These are phyloP conservation scores for Penicillium herquei DNA, from an alignment of 495 filamentous ascomycete species.

Conservation along the genomic window DNA sequence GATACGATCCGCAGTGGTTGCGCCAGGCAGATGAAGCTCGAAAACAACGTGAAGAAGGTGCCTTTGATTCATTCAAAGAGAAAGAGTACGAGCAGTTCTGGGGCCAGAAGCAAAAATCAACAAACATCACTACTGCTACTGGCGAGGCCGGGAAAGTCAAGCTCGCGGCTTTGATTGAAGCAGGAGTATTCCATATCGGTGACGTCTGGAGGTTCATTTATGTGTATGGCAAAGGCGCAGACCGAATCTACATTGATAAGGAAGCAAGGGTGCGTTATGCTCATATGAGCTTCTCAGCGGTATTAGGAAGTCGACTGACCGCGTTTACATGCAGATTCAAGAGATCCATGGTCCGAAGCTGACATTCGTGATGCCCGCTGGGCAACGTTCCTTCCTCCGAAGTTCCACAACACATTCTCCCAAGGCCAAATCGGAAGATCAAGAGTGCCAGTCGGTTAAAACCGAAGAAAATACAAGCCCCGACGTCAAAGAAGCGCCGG, in stretches of 20 bases:
- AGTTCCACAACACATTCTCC: not conserved
- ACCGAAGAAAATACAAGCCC: not conserved
- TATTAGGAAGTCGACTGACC: no score
- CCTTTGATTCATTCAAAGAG: constrained; percentile 68
- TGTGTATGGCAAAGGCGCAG: constrained; percentile 25
- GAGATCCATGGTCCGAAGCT: constrained; percentile 33
- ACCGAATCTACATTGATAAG: constrained; percentile 45
- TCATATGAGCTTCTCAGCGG: no score
- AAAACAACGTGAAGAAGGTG: constrained; percentile 59
- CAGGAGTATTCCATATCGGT: constrained; percentile 46
- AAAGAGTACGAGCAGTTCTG: constrained; percentile 66
- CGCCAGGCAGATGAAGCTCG: constrained; percentile 61
- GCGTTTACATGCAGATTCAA: constrained; percentile 29
- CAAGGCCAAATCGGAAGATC: not conserved
- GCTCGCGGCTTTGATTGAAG: constrained; percentile 42
- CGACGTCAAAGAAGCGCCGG: not conserved
- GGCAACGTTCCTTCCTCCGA: constrained; percentile 40
- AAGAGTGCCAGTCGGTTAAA: not conserved
- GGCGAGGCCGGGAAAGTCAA: constrained; percentile 53
- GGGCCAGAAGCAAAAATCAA: constrained; percentile 60
- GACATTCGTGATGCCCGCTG: constrained; percentile 45
- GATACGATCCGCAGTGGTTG: constrained; percentile 66
- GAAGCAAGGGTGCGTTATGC: constrained; percentile 41
- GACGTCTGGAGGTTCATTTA: constrained; percentile 52
- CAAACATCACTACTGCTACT: constrained; percentile 25